A percentile compares a stretch with the other conserved stretches of the same genome.
phyloP scores from a whole-genome alignment of 768 basidiomycete species.

The Cyathus striatus region DNA sequence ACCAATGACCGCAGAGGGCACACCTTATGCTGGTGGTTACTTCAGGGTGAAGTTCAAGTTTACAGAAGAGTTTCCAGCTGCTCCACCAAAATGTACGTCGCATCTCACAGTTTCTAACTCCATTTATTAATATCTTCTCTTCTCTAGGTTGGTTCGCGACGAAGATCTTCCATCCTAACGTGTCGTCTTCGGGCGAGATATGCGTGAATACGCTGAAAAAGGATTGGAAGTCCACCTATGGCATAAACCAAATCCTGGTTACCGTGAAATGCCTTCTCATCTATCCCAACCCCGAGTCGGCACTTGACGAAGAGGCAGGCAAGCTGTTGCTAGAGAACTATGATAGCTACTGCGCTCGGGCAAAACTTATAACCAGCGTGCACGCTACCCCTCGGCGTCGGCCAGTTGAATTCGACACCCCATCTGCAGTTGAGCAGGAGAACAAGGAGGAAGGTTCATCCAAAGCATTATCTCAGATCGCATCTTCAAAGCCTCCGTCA shows the following conservation, averaged over 20 bases:
- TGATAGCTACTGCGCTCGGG: constrained; percentile 80
- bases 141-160: constrained; percentile 79
- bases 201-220: constrained; percentile 98
- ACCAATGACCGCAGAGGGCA: constrained; percentile 57
- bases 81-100: constrained; percentile 85
- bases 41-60: constrained; percentile 82
- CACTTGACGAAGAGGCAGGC: constrained; percentile 93
- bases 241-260: constrained; percentile 86
- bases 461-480: constrained; percentile 20
- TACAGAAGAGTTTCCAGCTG: constrained; percentile 89
- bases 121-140: background rate
- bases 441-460: constrained; percentile 11
- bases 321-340: constrained; percentile 90
- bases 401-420: constrained; percentile 66
- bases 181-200: constrained; percentile 85
- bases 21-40: constrained; percentile 64
- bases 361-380: constrained; percentile 84
- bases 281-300: constrained; percentile 95
- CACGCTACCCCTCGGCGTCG: constrained; percentile 80
- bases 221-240: constrained; percentile 91
- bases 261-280: constrained; percentile 95
- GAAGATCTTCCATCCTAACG: constrained; percentile 97
- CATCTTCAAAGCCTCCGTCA: constrained; percentile 26
- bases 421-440: constrained; percentile 20
- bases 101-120: background rate